Base-by-base conservation (phyloP, 768 basidiomycete genomes). In the Lyophyllum decastes region DNA sequence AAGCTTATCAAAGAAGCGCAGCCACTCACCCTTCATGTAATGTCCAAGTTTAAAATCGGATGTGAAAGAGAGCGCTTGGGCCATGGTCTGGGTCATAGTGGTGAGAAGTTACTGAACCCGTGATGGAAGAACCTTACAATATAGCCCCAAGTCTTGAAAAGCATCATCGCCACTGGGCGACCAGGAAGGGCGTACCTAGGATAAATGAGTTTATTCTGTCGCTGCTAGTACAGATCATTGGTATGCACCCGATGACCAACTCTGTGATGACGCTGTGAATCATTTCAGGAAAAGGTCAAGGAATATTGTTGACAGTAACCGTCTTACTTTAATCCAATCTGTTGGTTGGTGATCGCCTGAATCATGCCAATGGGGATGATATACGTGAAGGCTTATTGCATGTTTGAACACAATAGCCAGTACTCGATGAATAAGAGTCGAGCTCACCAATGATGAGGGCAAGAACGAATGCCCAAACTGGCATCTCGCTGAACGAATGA, bases 31-130 rank as follows among this genome's bases (percentile, higher is more conserved):
- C 49, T 89, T 89, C 85, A 85, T 88, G 66, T 87, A 85, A 64
- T 89, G 89, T 7, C 86, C 89, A 45, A 90, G 85, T 72, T 94
- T 93, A 68, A 92, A 86, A 73, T 92, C 88, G 4, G 82, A 76
- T 2, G 87, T 81, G 73, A 92, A 93, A 41, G 74, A 72, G 40
- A 92, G 70, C 2, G 83, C 87, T 68, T 81, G 80, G 19, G 76
- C 76, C 82, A 86, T 81, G 6, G 82, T 83, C 75, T 71, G 14
- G 12, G 17, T 49, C 11, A 38, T 17, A 17, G 16, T 12, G 9
- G 35, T 38, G 11, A 38, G 35, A 26, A 52, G 16, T 16, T 10
- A 3, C 14, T 49, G n/a, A n/a, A 9, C 34, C 26, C 8, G 9
- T 14, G 46, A 30, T 67, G 52, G 55, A 51, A 38, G 25, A 14